Percentiles rank a stretch among this genome's conserved stretches.
These are phyloP conservation scores for Iris macrosiphon DNA, from an alignment of 106 monocot genomes.

Conservation along the genomic window DNA sequence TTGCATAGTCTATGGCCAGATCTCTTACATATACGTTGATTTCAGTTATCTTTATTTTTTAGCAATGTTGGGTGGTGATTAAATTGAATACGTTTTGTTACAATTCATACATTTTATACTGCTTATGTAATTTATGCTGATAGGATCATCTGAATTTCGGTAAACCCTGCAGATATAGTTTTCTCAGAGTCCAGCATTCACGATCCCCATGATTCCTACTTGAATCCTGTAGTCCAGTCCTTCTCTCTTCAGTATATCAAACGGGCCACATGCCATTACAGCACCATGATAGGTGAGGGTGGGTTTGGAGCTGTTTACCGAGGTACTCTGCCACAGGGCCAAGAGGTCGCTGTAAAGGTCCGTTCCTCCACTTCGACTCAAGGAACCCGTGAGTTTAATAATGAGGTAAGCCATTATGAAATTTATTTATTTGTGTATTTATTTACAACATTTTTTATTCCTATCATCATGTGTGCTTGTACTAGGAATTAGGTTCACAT, in stretches of 20 bases:
- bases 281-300: conserved; percentile 53
- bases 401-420: conserved; percentile 28
- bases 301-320: conserved; percentile 62
- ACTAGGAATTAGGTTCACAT: neutral
- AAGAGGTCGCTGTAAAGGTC: conserved; percentile 67
- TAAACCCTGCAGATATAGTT: conserved; percentile 30
- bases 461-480: neutral
- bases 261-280: conserved; percentile 34
- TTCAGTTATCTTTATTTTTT: too few species aligned
- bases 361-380: conserved; percentile 54
- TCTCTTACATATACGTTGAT: too few species aligned
- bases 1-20: too few species aligned
- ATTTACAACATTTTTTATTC: neutral
- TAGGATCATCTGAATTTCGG: neutral
- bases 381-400: conserved; percentile 63
- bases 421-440: neutral
- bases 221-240: conserved; percentile 25
- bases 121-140: too few species aligned
- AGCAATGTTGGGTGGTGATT: too few species aligned
- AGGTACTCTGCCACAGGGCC: conserved; percentile 36
- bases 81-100: too few species aligned
- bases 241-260: conserved; percentile 36
- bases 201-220: conserved; percentile 8
- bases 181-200: conserved; percentile 16
- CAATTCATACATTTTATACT: too few species aligned